Percentiles rank a stretch among this genome's conserved stretches.
phyloP scores from a whole-genome alignment of 495 filamentous ascomycete genomes.

The Penicillium atrosanguineum region DNA sequence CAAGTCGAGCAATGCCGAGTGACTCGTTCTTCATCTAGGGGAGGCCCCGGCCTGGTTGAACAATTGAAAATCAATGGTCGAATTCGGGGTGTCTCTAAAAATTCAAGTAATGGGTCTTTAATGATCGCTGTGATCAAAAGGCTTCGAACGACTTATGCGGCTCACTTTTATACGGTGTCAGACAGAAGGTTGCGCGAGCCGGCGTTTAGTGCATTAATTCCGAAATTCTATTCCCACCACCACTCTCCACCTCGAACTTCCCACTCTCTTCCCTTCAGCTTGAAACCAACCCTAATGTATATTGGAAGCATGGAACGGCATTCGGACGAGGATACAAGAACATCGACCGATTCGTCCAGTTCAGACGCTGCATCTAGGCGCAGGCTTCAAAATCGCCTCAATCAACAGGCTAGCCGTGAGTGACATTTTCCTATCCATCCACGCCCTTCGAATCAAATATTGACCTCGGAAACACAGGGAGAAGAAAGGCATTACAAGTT shows the following conservation, averaged over 20 bases:
- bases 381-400: conserved; percentile 26
- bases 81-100: too few species aligned
- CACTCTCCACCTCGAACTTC: not conserved
- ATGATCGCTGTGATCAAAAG: not conserved
- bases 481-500: conserved; percentile 12
- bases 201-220: conserved; percentile 7
- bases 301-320: not conserved
- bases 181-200: not conserved
- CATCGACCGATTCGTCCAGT: not conserved
- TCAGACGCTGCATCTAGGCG: conserved; percentile 16
- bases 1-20: too few species aligned
- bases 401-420: conserved; percentile 27
- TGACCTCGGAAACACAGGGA: conserved; percentile 8
- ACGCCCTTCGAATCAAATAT: not conserved
- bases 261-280: not conserved
- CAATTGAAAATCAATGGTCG: too few species aligned
- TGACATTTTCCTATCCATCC: not conserved
- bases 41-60: too few species aligned
- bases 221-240: not conserved
- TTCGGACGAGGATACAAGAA: not conserved
- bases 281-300: not conserved
- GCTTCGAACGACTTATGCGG: not conserved
- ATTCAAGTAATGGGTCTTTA: not conserved
- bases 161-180: not conserved
- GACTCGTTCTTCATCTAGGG: too few species aligned